Percentiles rank a stretch among this genome's conserved stretches.
These are phyloP conservation scores for Candida sanyaensis DNA, from an alignment of 1,139 yeast genomes.

Conservation along the genomic window DNA sequence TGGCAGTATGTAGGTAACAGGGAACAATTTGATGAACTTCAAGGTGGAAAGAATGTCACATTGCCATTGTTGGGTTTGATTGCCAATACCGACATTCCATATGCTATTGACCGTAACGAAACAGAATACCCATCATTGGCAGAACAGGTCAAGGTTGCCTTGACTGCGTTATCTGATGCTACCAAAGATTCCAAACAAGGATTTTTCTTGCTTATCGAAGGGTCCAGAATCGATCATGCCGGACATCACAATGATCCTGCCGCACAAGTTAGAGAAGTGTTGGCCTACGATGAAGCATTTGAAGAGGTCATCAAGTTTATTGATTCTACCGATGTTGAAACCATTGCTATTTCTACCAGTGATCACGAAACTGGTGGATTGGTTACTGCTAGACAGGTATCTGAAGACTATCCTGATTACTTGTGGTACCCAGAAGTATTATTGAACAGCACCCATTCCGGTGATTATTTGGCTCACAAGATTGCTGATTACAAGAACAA, in stretches of 20 bases:
- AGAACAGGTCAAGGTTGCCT: slow-evolving; percentile 72
- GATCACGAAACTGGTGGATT: slow-evolving; percentile 95
- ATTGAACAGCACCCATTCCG: slow-evolving; percentile 66
- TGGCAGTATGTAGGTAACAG: slow-evolving; percentile 69
- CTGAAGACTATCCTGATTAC: slow-evolving; percentile 48
- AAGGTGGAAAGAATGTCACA: slow-evolving; percentile 57
- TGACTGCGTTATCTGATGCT: slow-evolving; percentile 62
- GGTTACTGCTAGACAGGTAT: slow-evolving; percentile 68
- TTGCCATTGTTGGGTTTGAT: slow-evolving; percentile 74
- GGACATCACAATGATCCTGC: slow-evolving; percentile 85
- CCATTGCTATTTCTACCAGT: slow-evolving; percentile 74
- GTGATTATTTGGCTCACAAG: slow-evolving; percentile 57
- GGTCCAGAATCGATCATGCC: slow-evolving; percentile 89
- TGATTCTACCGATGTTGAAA: slow-evolving; percentile 64
- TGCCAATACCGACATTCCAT: slow-evolving; percentile 75
- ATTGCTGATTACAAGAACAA: slow-evolving; percentile 25
- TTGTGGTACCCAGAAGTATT: slow-evolving; percentile 82
- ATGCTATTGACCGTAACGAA: slow-evolving; percentile 69
- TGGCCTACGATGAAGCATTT: slow-evolving; percentile 73
- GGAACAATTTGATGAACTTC: slow-evolving; percentile 49
- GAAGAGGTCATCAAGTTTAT: slow-evolving; percentile 68
- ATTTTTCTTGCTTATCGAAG: slow-evolving; percentile 81
- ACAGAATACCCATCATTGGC: slow-evolving; percentile 66
- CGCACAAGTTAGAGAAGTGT: slow-evolving; percentile 41
- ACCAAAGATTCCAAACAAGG: slow-evolving; percentile 76